Conservation (phyloP, 2,329 filamentous ascomycete species). For the Allantophomopsis cytisporea region DNA sequence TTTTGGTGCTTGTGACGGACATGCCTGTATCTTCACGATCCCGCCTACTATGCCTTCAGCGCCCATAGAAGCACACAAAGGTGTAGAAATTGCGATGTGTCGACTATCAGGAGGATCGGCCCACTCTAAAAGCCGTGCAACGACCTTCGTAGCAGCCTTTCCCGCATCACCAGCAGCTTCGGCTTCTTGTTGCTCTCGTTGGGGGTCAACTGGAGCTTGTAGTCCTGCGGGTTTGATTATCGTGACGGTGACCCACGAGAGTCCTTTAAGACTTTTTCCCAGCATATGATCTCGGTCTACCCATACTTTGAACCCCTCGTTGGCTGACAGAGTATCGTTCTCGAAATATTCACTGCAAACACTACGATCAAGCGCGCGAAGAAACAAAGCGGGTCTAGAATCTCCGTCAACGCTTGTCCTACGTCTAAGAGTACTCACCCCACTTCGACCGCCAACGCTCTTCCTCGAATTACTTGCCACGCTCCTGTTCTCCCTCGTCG, state of each 20-base stretch:
- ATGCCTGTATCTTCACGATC: conserved; percentile 76
- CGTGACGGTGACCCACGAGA: conserved; percentile 70
- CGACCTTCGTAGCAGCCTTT: conserved; percentile 48
- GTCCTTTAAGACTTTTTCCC: conserved; percentile 59
- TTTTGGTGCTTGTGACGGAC: conserved; percentile 31
- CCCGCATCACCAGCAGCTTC: conserved; percentile 45
- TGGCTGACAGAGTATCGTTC: conserved; percentile 36
- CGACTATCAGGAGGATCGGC: conserved; percentile 74
- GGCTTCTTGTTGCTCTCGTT: conserved; percentile 53
- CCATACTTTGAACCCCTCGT: conserved; percentile 62
- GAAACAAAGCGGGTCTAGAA: conserved; percentile 54
- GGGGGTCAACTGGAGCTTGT: conserved; percentile 54
- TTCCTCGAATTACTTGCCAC: conserved; percentile 68
- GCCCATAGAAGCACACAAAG: conserved; percentile 62
- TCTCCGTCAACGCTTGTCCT: conserved; percentile 49
- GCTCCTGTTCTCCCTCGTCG: conserved; percentile 60
- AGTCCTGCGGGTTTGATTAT: conserved; percentile 73
- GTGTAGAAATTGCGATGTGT: conserved; percentile 65
- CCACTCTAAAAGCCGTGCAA: conserved; percentile 69
- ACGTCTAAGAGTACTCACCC: conserved; percentile 54
- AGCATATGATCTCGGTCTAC: conserved; percentile 66
- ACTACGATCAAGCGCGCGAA: conserved; percentile 64
- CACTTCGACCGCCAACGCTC: conserved; percentile 60
- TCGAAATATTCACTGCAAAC: conserved; percentile 66
- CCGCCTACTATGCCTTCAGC: conserved; percentile 67